A percentile compares a stretch with the other conserved stretches of the same genome.
Evolutionary conservation across 257 asterid species (phyloP).

Genomic region (Eucommia ulmoides): DNA sequence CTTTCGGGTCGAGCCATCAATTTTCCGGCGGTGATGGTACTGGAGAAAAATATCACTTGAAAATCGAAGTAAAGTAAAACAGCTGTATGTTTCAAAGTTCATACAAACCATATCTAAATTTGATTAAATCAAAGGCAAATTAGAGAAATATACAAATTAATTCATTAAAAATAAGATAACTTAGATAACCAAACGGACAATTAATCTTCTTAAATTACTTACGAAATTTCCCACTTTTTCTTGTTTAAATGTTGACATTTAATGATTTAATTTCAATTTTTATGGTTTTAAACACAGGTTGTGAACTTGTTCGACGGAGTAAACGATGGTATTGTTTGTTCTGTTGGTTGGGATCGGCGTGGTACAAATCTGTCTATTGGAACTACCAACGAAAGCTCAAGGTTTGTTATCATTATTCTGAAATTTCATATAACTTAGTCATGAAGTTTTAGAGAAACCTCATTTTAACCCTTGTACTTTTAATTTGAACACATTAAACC

Average conservation of each 20-base stretch:
- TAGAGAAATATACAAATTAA: no score
- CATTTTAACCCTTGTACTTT: neutral
- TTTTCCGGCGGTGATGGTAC: constrained; percentile 39
- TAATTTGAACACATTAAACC: neutral
- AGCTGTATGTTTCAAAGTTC: no score
- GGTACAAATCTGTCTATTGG: constrained; percentile 94
- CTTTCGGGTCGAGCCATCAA: constrained; percentile 70
- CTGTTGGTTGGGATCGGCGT: constrained; percentile 92
- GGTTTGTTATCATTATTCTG: constrained; percentile 18
- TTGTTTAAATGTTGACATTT: neutral
- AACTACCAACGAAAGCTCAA: constrained; percentile 81
- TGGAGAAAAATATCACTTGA: no score
- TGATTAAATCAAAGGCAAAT: no score
- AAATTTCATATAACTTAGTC: neutral
- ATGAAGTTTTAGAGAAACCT: neutral
- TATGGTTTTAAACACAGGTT: constrained; percentile 36
- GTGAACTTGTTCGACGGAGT: constrained; percentile 91
- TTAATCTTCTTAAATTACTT: constrained; percentile 10
- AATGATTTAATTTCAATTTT: neutral
- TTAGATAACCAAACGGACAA: no score
- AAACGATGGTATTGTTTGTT: constrained; percentile 66
- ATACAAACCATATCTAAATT: no score
- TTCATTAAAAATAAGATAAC: no score
- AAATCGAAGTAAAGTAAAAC: no score
- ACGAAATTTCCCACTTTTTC: neutral